A percentile compares a stretch with the other conserved stretches of the same genome.
Evolutionary conservation across 1,284 basidiomycete species (phyloP).

Genomic region (Meira nashicola): DNA sequence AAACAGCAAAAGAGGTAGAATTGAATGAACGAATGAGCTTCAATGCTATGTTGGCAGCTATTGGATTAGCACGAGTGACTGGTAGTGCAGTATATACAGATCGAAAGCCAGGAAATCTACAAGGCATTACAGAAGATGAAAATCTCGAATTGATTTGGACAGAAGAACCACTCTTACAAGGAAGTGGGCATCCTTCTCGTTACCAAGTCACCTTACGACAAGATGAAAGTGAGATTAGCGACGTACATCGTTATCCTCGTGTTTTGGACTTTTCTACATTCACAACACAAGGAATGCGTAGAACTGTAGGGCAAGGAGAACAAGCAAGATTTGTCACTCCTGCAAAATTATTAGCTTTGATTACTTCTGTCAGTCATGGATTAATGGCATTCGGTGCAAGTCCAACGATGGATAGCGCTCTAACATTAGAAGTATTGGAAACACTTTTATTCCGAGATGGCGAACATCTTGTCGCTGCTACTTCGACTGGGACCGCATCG

Average conservation of each 20-base stretch:
- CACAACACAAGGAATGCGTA: constrained; percentile 86
- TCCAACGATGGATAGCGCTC: constrained; percentile 49
- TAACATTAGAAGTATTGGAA: constrained; percentile 47
- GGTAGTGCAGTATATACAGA: constrained; percentile 20
- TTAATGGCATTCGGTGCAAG: constrained; percentile 48
- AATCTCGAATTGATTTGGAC: constrained; percentile 41
- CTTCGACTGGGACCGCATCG: no score
- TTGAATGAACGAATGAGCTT: constrained; percentile 36
- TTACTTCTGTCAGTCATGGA: constrained; percentile 38
- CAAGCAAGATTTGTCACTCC: constrained; percentile 88
- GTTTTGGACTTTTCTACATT: constrained; percentile 73
- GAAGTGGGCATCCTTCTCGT: constrained; percentile 4
- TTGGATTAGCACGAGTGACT: constrained; percentile 41
- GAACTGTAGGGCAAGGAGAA: constrained; percentile 82
- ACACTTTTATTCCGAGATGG: constrained; percentile 48
- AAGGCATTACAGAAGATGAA: constrained; percentile 23
- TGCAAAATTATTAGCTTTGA: constrained; percentile 62
- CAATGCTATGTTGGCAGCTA: constrained; percentile 43
- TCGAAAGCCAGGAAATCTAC: not conserved
- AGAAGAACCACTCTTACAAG: constrained; percentile 16
- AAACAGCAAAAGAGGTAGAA: constrained; percentile 10
- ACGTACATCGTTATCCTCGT: constrained; percentile 29
- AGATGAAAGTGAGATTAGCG: constrained; percentile 20
- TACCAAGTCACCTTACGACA: constrained; percentile 35
- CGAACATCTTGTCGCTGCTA: constrained; percentile 34